phyloP scores from a whole-genome alignment of 106 monocot species.

The Allium sativum region DNA sequence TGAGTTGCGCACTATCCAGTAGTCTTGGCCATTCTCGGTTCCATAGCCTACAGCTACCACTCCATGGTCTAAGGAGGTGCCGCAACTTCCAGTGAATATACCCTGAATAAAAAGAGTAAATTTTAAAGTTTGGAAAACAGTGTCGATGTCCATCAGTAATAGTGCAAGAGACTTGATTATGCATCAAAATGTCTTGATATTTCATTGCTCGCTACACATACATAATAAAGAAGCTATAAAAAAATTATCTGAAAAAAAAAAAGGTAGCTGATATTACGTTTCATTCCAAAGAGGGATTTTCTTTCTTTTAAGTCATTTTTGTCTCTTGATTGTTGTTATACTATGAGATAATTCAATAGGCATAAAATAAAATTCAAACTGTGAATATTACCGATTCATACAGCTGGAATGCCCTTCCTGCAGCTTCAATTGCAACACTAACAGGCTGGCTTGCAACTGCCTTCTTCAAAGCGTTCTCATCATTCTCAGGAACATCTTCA shows the following conservation, averaged over 20 bases:
- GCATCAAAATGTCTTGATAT: too few relatives aligned
- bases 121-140: too few relatives aligned
- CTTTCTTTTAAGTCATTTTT: too few relatives aligned
- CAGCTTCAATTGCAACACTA: constrained; percentile 39
- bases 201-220: too few relatives aligned
- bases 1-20: constrained; percentile 84
- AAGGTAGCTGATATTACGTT: too few relatives aligned
- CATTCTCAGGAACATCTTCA: constrained; percentile 40
- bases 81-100: constrained; percentile 57
- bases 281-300: too few relatives aligned
- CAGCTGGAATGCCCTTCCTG: constrained; percentile 31
- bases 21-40: constrained; percentile 56
- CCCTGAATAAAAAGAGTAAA: constrained; percentile 21
- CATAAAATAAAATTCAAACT: too few relatives aligned
- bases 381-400: constrained; percentile 23
- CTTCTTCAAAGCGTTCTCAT: constrained; percentile 31
- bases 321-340: too few relatives aligned
- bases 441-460: constrained; percentile 36
- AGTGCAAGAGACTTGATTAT: too few relatives aligned
- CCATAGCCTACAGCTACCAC: constrained; percentile 75
- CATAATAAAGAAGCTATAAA: too few relatives aligned
- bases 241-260: too few relatives aligned
- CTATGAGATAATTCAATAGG: neutral
- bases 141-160: too few relatives aligned
- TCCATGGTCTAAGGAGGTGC: constrained; percentile 55